These are phyloP conservation scores for Hypoxylon rickii DNA, from an alignment of 495 filamentous ascomycete genomes.

Conservation along the genomic window DNA sequence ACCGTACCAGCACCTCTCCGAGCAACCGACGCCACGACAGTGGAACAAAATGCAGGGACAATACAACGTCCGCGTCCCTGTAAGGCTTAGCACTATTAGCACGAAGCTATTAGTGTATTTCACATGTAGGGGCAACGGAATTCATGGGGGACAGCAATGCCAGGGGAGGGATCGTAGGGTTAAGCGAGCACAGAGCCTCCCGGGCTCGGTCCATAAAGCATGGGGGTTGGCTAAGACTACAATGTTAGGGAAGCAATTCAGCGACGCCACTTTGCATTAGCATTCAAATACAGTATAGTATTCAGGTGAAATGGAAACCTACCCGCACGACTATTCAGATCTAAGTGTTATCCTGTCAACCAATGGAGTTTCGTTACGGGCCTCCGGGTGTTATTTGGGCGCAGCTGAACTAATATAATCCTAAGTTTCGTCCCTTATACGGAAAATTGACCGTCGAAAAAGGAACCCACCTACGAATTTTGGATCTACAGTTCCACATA, in stretches of 20 bases:
- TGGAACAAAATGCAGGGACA: constrained; percentile 30
- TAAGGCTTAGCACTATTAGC: constrained; percentile 25
- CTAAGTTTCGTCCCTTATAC: constrained; percentile 7
- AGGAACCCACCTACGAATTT: constrained; percentile 11
- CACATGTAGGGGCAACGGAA: constrained; percentile 7
- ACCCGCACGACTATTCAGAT: constrained; percentile 30
- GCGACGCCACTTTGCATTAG: constrained; percentile 36
- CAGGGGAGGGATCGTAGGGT: constrained; percentile 28
- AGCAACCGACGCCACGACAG: constrained; percentile 35
- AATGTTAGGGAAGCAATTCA: constrained; percentile 30
- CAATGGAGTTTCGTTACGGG: constrained; percentile 22
- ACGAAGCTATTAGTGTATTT: constrained; percentile 21
- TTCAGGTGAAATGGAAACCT: constrained; percentile 36
- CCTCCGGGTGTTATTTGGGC: constrained; percentile 31
- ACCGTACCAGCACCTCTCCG: constrained; percentile 15
- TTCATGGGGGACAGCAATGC: constrained; percentile 14
- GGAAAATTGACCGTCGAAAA: too few relatives aligned
- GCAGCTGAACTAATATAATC: constrained; percentile 39
- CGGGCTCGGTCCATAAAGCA: constrained; percentile 22
- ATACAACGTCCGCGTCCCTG: constrained; percentile 19
- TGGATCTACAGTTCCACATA: constrained; percentile 30
- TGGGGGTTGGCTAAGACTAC: constrained; percentile 19
- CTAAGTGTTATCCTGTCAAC: constrained; percentile 19
- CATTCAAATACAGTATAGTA: constrained; percentile 34
- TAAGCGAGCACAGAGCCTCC: constrained; percentile 27